Conservation (phyloP, 2,329 filamentous ascomycete genomes). For the Magnaporthiopsis rhizophila region DNA sequence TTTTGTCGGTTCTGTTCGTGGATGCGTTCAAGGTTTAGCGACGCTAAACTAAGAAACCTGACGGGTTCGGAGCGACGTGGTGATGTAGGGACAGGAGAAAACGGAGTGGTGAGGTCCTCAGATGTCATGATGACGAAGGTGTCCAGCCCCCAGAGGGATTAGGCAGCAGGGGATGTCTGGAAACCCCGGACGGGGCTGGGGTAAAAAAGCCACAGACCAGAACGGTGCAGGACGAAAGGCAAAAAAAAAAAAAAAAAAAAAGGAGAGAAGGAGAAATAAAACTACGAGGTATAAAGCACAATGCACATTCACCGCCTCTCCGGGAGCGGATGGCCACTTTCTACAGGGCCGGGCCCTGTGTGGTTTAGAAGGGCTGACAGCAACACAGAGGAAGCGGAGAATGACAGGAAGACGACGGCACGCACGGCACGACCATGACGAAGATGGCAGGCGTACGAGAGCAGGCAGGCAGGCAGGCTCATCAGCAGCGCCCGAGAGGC, state of each 20-base stretch:
- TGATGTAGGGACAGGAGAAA: not conserved
- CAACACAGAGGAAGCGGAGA: not conserved
- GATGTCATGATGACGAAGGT: conserved; percentile 17
- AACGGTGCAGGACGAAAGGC: not conserved
- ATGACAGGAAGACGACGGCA: not conserved
- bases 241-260: not conserved
- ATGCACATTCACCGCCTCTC: not conserved
- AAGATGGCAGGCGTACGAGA: not conserved
- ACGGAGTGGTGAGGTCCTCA: conserved; percentile 12
- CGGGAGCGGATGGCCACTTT: not conserved
- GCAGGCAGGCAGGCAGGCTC: conserved; percentile 2
- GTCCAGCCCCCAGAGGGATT: not conserved
- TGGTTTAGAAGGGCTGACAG: not conserved
- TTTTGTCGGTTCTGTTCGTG: conserved; percentile 52
- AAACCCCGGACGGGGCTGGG: not conserved
- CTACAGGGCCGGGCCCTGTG: not conserved
- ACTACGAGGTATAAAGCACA: not conserved
- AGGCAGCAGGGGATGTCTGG: not conserved
- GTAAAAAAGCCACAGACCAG: not conserved
- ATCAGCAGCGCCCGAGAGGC: not conserved
- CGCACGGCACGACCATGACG: not conserved
- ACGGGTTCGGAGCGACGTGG: conserved; percentile 19
- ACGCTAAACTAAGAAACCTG: conserved; percentile 44
- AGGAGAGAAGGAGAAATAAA: too few species aligned
- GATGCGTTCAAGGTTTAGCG: conserved; percentile 56